These are phyloP conservation scores for Macroventuria anomochaeta DNA, from an alignment of 2,329 filamentous ascomycete genomes.

Conservation along the genomic window DNA sequence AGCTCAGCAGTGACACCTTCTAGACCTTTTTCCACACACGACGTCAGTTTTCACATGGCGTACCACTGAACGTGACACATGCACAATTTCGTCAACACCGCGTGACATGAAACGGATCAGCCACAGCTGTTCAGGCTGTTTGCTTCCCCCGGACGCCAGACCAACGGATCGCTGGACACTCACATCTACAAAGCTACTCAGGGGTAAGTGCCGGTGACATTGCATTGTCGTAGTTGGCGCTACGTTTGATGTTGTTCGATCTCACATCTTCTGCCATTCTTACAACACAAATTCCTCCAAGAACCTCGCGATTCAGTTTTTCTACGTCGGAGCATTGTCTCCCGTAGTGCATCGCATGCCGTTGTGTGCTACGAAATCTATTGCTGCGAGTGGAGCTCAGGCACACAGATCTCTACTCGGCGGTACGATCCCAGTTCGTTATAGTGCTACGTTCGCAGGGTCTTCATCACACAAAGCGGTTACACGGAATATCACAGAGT, in stretches of 20 bases:
- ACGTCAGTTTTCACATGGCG: slow-evolving; percentile 4
- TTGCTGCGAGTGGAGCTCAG: neutral
- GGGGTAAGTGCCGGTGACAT: slow-evolving; percentile 13
- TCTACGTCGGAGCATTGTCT: slow-evolving; percentile 8
- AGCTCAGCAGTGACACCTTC: neutral
- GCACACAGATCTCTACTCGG: slow-evolving; percentile 1
- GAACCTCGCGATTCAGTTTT: neutral
- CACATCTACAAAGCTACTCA: slow-evolving; percentile 11
- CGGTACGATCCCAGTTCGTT: slow-evolving; percentile 1
- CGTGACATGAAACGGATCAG: slow-evolving; percentile 16
- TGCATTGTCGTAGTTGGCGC: slow-evolving; percentile 4
- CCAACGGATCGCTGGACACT: slow-evolving; percentile 12
- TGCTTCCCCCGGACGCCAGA: slow-evolving; percentile 14
- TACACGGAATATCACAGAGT: neutral
- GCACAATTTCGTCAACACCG: slow-evolving; percentile 12
- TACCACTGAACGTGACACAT: slow-evolving; percentile 7
- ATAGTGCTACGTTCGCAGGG: neutral
- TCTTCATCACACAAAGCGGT: slow-evolving; percentile 4
- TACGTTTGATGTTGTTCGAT: neutral
- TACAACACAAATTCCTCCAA: neutral
- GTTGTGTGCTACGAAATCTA: slow-evolving; percentile 1
- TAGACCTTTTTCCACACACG: neutral
- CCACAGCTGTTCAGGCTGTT: slow-evolving; percentile 9
- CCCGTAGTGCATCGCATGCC: slow-evolving; percentile 8
- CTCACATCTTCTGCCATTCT: neutral